Conservation (phyloP, 75 land plant genomes). For the Pinus tabuliformis region DNA sequence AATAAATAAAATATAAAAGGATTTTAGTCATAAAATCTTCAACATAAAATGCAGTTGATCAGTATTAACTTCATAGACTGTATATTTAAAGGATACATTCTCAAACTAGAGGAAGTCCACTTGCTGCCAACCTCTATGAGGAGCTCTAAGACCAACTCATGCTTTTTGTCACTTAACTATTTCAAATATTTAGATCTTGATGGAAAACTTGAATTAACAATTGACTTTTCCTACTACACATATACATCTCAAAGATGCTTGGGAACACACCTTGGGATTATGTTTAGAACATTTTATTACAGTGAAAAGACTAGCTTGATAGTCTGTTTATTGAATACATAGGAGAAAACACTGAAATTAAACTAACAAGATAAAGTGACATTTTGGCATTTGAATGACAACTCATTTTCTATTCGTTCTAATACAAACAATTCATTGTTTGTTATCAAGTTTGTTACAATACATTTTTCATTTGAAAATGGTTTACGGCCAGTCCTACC, state of each 20-base stretch:
- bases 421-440: slow-evolving; percentile 80
- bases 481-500: slow-evolving; percentile 89
- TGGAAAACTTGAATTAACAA: background rate
- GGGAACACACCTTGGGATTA: background rate
- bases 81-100: background rate
- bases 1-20: too few species aligned
- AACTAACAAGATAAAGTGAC: background rate
- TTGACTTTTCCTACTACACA: background rate
- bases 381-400: slow-evolving; percentile 54
- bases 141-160: background rate
- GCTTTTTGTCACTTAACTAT: background rate
- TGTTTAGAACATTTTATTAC: background rate
- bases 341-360: too few species aligned
- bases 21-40: too few species aligned
- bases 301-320: background rate
- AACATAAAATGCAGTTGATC: too few species aligned
- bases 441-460: slow-evolving; percentile 67
- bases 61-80: background rate
- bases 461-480: slow-evolving; percentile 53
- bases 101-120: background rate
- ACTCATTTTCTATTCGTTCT: slow-evolving; percentile 82
- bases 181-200: background rate
- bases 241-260: background rate
- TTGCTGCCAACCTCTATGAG: too few species aligned
- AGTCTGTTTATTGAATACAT: background rate